A percentile compares a stretch with the other conserved stretches of the same genome.
phyloP scores from a whole-genome alignment of 1,139 yeast species.

The Lodderomyces elongisporus region DNA sequence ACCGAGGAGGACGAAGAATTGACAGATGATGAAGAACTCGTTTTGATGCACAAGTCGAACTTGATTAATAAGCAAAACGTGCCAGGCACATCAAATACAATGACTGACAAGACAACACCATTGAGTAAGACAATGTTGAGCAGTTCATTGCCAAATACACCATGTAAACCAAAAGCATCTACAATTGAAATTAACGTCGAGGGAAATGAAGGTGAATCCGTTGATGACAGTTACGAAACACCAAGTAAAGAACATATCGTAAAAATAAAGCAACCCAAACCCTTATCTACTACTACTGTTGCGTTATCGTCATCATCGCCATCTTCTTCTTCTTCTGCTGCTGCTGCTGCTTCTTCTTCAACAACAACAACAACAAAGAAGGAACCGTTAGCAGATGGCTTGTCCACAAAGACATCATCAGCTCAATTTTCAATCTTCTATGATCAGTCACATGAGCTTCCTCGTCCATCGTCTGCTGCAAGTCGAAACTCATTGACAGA shows the following conservation, averaged over 20 bases:
- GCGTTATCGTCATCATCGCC: slow-evolving; percentile 8
- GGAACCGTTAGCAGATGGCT: slow-evolving; percentile 28
- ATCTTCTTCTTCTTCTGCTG: slow-evolving; percentile 4
- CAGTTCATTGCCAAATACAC: slow-evolving; percentile 10
- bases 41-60: slow-evolving; percentile 13
- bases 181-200: slow-evolving; percentile 1
- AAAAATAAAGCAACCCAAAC: slow-evolving; percentile 2
- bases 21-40: slow-evolving; percentile 17
- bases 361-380: slow-evolving; percentile 24
- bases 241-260: slow-evolving; percentile 10
- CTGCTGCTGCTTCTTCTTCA: slow-evolving; percentile 6
- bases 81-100: not conserved
- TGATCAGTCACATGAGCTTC: slow-evolving; percentile 6
- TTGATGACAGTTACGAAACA: slow-evolving; percentile 8
- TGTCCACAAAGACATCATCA: too few species aligned
- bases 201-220: slow-evolving; percentile 1
- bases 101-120: slow-evolving; percentile 3
- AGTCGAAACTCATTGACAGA: slow-evolving; percentile 16
- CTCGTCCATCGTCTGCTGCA: slow-evolving; percentile 7
- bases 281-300: slow-evolving; percentile 1
- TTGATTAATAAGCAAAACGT: slow-evolving; percentile 2
- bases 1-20: slow-evolving; percentile 34
- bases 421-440: slow-evolving; percentile 9
- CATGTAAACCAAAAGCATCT: slow-evolving; percentile 3
- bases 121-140: slow-evolving; percentile 1